Evolutionary conservation across 169 alveolate genomes (phyloP).

Genomic region (Perkinsus marinus): DNA sequence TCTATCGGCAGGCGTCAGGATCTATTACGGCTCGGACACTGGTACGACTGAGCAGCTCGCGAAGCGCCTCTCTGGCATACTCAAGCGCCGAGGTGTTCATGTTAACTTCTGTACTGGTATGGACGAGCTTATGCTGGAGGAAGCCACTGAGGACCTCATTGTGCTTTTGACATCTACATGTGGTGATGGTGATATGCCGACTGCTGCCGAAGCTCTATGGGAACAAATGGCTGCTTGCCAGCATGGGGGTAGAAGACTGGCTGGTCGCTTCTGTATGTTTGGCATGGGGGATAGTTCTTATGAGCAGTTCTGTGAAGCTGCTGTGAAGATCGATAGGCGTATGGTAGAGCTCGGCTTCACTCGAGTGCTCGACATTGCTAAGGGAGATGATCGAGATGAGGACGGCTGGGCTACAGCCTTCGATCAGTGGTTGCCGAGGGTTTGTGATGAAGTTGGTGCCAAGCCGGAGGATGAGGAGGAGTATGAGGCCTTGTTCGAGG

Average conservation of each 20-base stretch:
- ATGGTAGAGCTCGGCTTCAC: slow-evolving; percentile 31
- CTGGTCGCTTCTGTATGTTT: slow-evolving; percentile 8
- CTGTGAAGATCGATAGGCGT: slow-evolving; percentile 32
- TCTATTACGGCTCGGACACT: background rate
- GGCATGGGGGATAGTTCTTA: slow-evolving; percentile 45
- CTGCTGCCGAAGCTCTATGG: background rate
- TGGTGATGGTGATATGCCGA: slow-evolving; percentile 2
- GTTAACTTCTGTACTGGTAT: background rate
- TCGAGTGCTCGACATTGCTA: slow-evolving; percentile 23
- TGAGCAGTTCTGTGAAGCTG: slow-evolving; percentile 39
- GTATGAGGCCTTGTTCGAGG: background rate
- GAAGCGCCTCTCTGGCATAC: background rate
- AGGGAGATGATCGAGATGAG: slow-evolving; percentile 38
- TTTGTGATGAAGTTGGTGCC: slow-evolving; percentile 1
- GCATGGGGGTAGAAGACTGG: background rate
- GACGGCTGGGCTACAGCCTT: slow-evolving; percentile 32
- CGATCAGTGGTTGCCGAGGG: slow-evolving; percentile 31
- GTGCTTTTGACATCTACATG: background rate
- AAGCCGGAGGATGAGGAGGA: background rate
- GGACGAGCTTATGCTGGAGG: background rate
- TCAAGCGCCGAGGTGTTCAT: background rate
- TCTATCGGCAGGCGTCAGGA: background rate
- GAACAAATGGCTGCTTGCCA: background rate
- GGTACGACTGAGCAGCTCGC: slow-evolving; percentile 1
- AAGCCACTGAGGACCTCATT: background rate